Conservation (phyloP, 441 rosid genomes). For the Geranium incanum region DNA sequence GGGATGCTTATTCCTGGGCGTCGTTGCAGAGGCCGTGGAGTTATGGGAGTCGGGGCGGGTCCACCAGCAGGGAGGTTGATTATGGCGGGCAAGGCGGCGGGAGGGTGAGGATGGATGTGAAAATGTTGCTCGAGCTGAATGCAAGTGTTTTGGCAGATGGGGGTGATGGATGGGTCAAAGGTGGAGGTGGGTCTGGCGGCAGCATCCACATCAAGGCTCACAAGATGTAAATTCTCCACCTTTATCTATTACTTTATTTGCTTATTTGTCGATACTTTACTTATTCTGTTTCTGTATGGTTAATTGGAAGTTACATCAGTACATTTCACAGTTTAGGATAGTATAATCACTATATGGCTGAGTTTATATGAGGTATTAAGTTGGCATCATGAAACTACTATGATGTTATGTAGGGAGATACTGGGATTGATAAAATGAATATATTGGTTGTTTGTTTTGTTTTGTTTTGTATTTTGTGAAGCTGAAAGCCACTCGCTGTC, state of each 20-base stretch:
- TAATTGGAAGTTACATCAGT: neutral
- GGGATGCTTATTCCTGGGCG: conserved; percentile 67
- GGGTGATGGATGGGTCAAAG: conserved; percentile 72
- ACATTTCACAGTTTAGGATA: neutral
- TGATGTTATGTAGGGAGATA: neutral
- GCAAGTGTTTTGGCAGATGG: conserved; percentile 81
- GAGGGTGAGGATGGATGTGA: conserved; percentile 40
- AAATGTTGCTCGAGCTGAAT: conserved; percentile 38
- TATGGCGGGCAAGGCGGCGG: conserved; percentile 74
- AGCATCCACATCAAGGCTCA: conserved; percentile 60
- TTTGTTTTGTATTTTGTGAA: neutral
- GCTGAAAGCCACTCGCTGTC: neutral
- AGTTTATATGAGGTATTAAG: neutral
- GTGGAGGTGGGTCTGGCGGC: conserved; percentile 98
- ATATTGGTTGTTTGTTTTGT: neutral
- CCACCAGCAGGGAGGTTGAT: conserved; percentile 48
- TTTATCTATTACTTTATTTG: neutral
- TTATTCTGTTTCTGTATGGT: neutral
- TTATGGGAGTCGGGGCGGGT: conserved; percentile 70
- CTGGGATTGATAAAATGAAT: neutral
- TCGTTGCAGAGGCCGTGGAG: conserved; percentile 54
- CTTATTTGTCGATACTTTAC: neutral
- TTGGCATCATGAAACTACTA: neutral
- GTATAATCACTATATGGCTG: neutral
- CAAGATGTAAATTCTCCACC: conserved; percentile 54